Base-by-base conservation (phyloP, 352 stramenopile species). In the Phytophthora constricta region DNA sequence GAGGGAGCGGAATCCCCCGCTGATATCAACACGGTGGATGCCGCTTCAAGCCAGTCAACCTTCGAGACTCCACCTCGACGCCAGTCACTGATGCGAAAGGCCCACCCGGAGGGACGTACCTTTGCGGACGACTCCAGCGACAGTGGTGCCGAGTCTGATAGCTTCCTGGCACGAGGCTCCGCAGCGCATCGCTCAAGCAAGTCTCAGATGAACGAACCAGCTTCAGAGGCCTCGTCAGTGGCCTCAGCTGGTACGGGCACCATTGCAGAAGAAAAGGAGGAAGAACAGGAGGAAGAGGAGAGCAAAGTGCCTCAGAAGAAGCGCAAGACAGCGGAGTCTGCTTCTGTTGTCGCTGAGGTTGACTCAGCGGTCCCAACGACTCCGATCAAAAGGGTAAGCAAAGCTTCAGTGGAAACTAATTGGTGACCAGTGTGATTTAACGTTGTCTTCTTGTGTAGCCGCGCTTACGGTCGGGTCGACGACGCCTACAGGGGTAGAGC, bases 51-150 rank as follows among this genome's bases (percentile, higher is more conserved):
- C 26, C 47, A 60, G 43, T 54, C 9, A 58, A 72, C 27, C 43
- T 26, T 16, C 20, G 28, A 45, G 1, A 76, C 72, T 5, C 69
- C 75, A 59, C 70, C 68, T 61, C 80, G 78, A 14, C 81, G 82
- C 7, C 72, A 80, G 43, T 91, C 82, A 14, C 55, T 89, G 31
- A 77, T 88, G 49, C 75, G 81, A 20, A 78, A 82, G 47, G 72
- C 60, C 55, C 79, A 72, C 17, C 68, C 72, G 11, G 63, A 78
- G 33, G 63, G 67, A 17, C 56, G 84, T 16, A 81, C 76, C 3
- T 91, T 78, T 63, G 77, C 79, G 19, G 75, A 85, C 26, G 61
- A 82, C 19, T 79, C 76, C 8, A 89, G 79, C 19, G 83, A 90
- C 19, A 84, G 69, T 34, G 76, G 65, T 26, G 65, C 78, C 1